Evolutionary conservation across 2,329 filamentous ascomycete genomes (phyloP), one percentile per base, ranked within the genome.

Genomic region (Ophiostoma australiae): DNA sequence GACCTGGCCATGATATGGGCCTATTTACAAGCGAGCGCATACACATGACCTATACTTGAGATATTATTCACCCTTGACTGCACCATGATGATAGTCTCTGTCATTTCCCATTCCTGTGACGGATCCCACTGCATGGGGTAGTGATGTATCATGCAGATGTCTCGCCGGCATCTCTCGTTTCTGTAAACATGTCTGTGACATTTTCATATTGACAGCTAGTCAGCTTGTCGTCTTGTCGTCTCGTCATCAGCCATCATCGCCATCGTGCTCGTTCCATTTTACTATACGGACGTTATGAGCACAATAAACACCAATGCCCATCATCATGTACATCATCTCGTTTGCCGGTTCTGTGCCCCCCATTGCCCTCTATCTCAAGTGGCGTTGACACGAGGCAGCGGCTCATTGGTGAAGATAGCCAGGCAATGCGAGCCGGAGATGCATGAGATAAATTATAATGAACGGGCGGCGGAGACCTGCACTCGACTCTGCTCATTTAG

Each of bases 311-410:
- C 20, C n/a, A 7, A n/a, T 52, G 17, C 48, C 48, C 17, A 41
- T 41, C 39, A 15, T 41, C 15, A 41, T 20, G 44, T 48, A 48
- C 17, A 58, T 58, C 52, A 31, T 58, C n/a, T 58, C 23, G 52
- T 58, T 58, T 58, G 10, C 44, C 44, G 41, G 13, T 48, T 6
- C 5, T 48, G 4, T 48, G 44, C 44, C 20, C 44, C 44, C 44
- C 17, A n/a, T n/a, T 48, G 2, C 8, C 23, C 52, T 31, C 23
- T 6, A 58, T 27, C 7, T 58, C n/a, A 58, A 27, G 41, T 52
- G 66, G 65, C 52, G 48, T 65, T 68, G 67, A 71, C 70, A 71
- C 70, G 70, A 71, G 55, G 70, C 70, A 71, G 44, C 27, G 55
- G 67, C 67, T 37, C 58, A 71, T 71, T 71, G 70, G 70, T 33